Conservation (phyloP, 2,329 filamentous ascomycete species). For the Ophiobolus disseminans region DNA sequence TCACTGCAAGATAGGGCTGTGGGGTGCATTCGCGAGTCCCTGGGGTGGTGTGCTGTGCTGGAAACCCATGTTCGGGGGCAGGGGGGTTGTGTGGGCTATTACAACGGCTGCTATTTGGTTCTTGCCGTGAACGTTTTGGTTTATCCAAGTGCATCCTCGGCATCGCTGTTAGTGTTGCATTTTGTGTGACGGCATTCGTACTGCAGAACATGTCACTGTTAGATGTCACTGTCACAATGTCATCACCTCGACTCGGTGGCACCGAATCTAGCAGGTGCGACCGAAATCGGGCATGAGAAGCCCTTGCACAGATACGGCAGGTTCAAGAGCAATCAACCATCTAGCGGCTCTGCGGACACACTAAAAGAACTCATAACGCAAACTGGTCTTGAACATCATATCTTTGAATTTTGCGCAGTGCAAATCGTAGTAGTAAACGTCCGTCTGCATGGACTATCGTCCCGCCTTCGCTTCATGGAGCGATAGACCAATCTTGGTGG, state of each 20-base stretch:
- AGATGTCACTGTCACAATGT: too few relatives aligned
- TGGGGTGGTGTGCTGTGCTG: not conserved
- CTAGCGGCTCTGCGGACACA: constrained; percentile 1
- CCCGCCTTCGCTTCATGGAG: constrained; percentile 10
- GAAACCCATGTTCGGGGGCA: too few relatives aligned
- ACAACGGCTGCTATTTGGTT: too few relatives aligned
- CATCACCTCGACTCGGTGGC: too few relatives aligned
- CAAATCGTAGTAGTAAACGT: constrained; percentile 21
- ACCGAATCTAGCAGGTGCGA: too few relatives aligned
- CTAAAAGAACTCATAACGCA: too few relatives aligned
- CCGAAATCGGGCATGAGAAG: not conserved
- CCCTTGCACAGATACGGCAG: constrained; percentile 2
- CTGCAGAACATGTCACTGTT: too few relatives aligned
- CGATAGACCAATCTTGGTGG: constrained; percentile 13
- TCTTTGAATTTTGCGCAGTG: constrained; percentile 9
- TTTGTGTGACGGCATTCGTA: too few relatives aligned
- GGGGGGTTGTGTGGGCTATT: too few relatives aligned
- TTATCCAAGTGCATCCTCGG: too few relatives aligned
- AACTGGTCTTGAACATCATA: constrained; percentile 4
- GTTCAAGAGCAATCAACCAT: not conserved
- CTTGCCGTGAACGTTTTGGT: too few relatives aligned
- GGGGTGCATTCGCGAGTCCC: not conserved
- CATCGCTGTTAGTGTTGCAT: too few relatives aligned
- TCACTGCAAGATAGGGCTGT: constrained; percentile 7
- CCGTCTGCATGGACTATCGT: constrained; percentile 3